Base-by-base conservation (phyloP, 805 yeast genomes). In the Zygosaccharomyces bailii region DNA sequence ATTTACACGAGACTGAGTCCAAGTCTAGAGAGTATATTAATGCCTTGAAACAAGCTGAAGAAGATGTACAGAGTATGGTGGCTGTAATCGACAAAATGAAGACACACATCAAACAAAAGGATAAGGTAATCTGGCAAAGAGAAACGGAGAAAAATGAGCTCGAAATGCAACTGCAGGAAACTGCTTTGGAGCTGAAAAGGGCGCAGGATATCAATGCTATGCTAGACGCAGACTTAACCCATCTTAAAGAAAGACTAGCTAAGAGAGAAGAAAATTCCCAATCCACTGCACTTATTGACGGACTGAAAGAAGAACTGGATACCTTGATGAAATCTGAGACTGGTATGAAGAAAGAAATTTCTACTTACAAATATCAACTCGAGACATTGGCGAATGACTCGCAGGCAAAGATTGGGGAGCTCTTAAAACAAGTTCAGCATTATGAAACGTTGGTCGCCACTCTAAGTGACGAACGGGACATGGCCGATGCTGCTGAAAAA, bases 1-100 rank as follows among this genome's bases (percentile, higher is more conserved):
- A 86, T 55, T 69, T 89, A 19, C 95, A 88, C 55, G 75, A 78
- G 39, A 90, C 93, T 2, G 96, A 90, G 58, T 72, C 81, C 39
- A 87, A 86, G 48, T 64, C 79, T 42, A 58, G 63, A 14, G 86
- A 83, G 53, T 64, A 76, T 27, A 67, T 74, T 46, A 69, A 66
- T 23, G 59, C 74, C 7, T 59, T 84, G 25, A 65, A 68, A 3
- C 70, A 67, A 24, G 69, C 76, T 13, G 73, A 75, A 52, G 75
- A 71, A 29, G 88, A 82, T 53, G 68, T 76, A 20, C 72, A 75
- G 49, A 63, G 72, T 9, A 69, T 80, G 49, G 87, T 83, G 47
- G 58, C 71, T 1, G 65, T 74, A 9, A 70, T 79, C 33, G 76
- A 78, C 23, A 77, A 75, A 31, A 59, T 84, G 38, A 78, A 78